phyloP scores from a whole-genome alignment of 1,284 basidiomycete genomes.

The Rhodotorula mucilaginosa region DNA sequence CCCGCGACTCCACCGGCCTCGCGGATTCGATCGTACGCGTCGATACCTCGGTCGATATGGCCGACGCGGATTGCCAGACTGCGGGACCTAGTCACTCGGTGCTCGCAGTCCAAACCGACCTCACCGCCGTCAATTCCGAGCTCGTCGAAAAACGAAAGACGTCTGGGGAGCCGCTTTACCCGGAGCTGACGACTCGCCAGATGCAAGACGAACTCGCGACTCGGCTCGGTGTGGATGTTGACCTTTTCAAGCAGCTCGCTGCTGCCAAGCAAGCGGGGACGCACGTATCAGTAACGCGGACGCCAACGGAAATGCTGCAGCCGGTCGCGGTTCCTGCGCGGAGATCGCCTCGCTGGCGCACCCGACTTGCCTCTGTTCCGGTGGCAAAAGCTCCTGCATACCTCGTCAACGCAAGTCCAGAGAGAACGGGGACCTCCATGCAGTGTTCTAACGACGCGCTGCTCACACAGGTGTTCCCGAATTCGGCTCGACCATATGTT shows the following conservation, averaged over 20 bases:
- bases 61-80: slow-evolving; percentile 62
- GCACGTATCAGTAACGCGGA: not conserved
- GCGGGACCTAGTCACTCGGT: slow-evolving; percentile 55
- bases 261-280: slow-evolving; percentile 47
- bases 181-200: slow-evolving; percentile 55
- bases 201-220: slow-evolving; percentile 68
- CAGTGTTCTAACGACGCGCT: no score
- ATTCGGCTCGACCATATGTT: slow-evolving; percentile 28
- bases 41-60: slow-evolving; percentile 59
- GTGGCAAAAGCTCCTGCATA: slow-evolving; percentile 24
- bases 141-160: slow-evolving; percentile 45
- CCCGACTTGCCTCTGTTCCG: slow-evolving; percentile 4
- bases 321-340: not conserved
- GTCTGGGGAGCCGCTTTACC: slow-evolving; percentile 46
- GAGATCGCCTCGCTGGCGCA: slow-evolving; percentile 12
- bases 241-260: slow-evolving; percentile 70
- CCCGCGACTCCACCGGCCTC: slow-evolving; percentile 18
- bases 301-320: not conserved
- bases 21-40: slow-evolving; percentile 41
- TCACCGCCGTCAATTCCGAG: slow-evolving; percentile 59
- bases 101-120: slow-evolving; percentile 61
- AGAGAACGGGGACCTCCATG: no score
- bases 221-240: slow-evolving; percentile 69
- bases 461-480: slow-evolving; percentile 30
- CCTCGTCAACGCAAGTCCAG: slow-evolving; percentile 25